These are phyloP conservation scores for Chernovozyma sophiae-reginae DNA, from an alignment of 1,139 yeast genomes.

Conservation along the genomic window DNA sequence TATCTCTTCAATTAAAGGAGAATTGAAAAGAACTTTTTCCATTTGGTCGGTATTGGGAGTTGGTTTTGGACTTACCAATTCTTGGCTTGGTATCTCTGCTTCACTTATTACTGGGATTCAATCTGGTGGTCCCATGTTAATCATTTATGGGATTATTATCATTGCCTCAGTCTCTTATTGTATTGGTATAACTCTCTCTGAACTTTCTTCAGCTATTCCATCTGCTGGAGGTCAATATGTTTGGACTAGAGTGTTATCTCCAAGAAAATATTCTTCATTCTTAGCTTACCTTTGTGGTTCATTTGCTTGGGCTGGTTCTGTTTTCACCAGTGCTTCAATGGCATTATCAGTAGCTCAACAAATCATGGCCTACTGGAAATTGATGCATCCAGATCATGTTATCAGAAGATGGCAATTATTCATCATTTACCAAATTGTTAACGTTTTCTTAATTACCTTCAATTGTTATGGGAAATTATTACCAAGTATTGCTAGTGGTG, in stretches of 20 bases:
- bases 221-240: slow-evolving; percentile 28
- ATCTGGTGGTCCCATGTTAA: slow-evolving; percentile 66
- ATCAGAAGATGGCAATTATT: slow-evolving; percentile 23
- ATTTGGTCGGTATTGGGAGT: slow-evolving; percentile 58
- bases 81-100: slow-evolving; percentile 68
- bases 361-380: slow-evolving; percentile 47
- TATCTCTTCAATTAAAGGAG: slow-evolving; percentile 1
- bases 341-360: slow-evolving; percentile 44
- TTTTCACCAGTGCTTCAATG: slow-evolving; percentile 55
- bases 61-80: slow-evolving; percentile 66
- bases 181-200: slow-evolving; percentile 32
- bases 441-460: slow-evolving; percentile 24
- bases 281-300: slow-evolving; percentile 53
- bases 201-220: slow-evolving; percentile 26
- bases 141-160: slow-evolving; percentile 64
- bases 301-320: slow-evolving; percentile 55
- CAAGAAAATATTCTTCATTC: slow-evolving; percentile 13
- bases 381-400: slow-evolving; percentile 20
- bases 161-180: slow-evolving; percentile 45
- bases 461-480: slow-evolving; percentile 30
- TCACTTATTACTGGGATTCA: slow-evolving; percentile 59
- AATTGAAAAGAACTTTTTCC: slow-evolving; percentile 13
- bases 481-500: slow-evolving; percentile 23
- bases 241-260: slow-evolving; percentile 26
- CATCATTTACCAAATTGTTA: slow-evolving; percentile 18